Evolutionary conservation across 1,139 yeast genomes (phyloP), one percentile per base, ranked within the genome.

Genomic region (Saccharomycopsis crataegensis): DNA sequence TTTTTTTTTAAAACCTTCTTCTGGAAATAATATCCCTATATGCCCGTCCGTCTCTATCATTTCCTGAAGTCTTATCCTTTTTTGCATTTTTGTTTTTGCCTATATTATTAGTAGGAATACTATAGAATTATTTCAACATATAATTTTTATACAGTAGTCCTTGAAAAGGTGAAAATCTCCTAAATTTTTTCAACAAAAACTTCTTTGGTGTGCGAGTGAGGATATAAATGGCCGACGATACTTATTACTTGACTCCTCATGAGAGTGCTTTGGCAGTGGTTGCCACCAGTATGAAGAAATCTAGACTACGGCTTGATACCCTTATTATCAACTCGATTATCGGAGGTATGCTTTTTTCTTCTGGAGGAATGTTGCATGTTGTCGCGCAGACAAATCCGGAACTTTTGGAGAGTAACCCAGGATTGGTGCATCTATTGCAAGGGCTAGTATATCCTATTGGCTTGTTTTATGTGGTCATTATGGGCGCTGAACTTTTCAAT

Each of bases 211-310:
- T 22, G 28, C 4, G 28, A 22, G 28, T 22, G 28, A 22, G 4
- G 4, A 22, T 22, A 22, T 4, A 22, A 4, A 51, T 70, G 72
- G 67, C 66, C 12, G 73, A 69, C 57, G 86, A 82, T 59, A 71
- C 80, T 8, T 68, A 73, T 60, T 85, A 83, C 63, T 73, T 83
- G 52, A 80, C 89, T 6, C 86, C 91, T 8, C 81, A 85, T 65
- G 94, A 86, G 61, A 82, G 93, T 1, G 93, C 93, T 1, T 66
- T 86, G 51, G 93, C 93, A 0, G 84, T 84, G 50, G 90, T 86
- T 37, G 94, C 94, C 7, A 86, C 93, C 0, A 75, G 88, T 1
- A 86, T 85, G 93, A 86, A 86, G 65, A 86, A 86, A 63, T 78
- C 91, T 1, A 74, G 94, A 63, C 74, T 84, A 31, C 74, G 80